phyloP scores from a whole-genome alignment of 345 rosid genomes.

The Triadica sebifera region DNA sequence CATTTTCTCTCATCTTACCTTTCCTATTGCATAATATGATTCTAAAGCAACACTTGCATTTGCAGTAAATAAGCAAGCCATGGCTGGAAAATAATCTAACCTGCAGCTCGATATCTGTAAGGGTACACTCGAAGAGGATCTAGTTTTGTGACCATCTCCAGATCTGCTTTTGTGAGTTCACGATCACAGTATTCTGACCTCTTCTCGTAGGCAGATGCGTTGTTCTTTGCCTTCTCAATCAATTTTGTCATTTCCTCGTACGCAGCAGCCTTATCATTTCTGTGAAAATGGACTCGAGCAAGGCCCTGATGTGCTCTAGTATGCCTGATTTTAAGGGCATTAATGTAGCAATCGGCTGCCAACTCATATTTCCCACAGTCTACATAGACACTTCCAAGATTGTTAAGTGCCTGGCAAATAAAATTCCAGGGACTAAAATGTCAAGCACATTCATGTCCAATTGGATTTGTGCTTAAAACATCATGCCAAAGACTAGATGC shows the following conservation, averaged over 20 bases:
- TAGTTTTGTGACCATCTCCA: constrained; percentile 82
- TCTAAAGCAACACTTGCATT: too few relatives aligned
- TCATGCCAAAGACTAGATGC: background rate
- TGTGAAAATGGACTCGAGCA: constrained; percentile 84
- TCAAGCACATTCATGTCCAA: background rate
- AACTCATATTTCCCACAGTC: constrained; percentile 65
- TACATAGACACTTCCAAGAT: constrained; percentile 90
- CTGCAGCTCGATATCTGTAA: constrained; percentile 96
- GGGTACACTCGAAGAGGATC: constrained; percentile 98
- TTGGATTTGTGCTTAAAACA: background rate
- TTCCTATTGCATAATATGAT: too few relatives aligned
- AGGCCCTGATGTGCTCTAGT: constrained; percentile 98
- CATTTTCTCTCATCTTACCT: too few relatives aligned
- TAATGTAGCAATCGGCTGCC: constrained; percentile 96
- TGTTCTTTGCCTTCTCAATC: constrained; percentile 78
- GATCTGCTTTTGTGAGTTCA: constrained; percentile 79
- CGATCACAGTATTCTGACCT: constrained; percentile 97
- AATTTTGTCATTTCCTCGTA: constrained; percentile 90
- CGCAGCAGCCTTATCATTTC: constrained; percentile 72
- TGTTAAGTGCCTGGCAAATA: constrained; percentile 82
- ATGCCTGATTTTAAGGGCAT: constrained; percentile 86
- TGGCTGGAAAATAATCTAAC: constrained; percentile 32
- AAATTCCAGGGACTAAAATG: background rate
- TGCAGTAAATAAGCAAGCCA: background rate
- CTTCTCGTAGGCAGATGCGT: constrained; percentile 96